phyloP scores from a whole-genome alignment of 129 eudicot species.

The Dittrichia graveolens region DNA sequence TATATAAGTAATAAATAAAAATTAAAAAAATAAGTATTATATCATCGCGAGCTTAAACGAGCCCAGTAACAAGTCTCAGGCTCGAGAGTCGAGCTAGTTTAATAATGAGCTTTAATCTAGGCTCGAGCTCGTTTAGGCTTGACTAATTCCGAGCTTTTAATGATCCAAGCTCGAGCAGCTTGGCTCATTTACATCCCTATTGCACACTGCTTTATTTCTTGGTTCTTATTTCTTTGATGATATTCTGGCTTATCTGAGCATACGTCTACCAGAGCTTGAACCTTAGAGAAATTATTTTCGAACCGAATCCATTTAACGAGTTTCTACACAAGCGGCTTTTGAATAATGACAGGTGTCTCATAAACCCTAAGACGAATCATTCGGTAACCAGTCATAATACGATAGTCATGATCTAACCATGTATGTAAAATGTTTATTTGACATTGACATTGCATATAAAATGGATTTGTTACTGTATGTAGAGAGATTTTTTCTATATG shows the following conservation, averaged over 20 bases:
- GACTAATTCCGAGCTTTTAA: too few relatives aligned
- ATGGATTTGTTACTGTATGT: neutral
- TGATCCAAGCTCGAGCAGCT: too few relatives aligned
- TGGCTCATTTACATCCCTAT: too few relatives aligned
- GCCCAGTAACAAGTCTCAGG: too few relatives aligned
- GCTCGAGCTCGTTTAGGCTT: too few relatives aligned
- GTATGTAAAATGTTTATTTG: neutral
- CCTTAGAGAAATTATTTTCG: neutral
- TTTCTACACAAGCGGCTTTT: neutral
- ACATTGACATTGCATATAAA: conserved; percentile 1
- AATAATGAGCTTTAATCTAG: too few relatives aligned
- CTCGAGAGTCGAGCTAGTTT: too few relatives aligned
- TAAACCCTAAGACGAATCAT: neutral
- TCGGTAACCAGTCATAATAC: neutral
- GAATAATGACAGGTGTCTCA: neutral
- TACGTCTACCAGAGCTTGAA: neutral
- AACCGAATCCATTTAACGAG: neutral
- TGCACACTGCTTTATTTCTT: neutral
- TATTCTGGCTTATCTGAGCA: conserved; percentile 8
- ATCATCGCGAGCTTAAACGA: too few relatives aligned
- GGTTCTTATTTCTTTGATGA: neutral
- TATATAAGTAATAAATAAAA: too few relatives aligned
- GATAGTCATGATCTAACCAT: conserved; percentile 8
- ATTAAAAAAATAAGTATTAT: too few relatives aligned
- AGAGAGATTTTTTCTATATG: neutral